Base-by-base conservation (phyloP, 1,284 basidiomycete species). In the Marasmius sp. region DNA sequence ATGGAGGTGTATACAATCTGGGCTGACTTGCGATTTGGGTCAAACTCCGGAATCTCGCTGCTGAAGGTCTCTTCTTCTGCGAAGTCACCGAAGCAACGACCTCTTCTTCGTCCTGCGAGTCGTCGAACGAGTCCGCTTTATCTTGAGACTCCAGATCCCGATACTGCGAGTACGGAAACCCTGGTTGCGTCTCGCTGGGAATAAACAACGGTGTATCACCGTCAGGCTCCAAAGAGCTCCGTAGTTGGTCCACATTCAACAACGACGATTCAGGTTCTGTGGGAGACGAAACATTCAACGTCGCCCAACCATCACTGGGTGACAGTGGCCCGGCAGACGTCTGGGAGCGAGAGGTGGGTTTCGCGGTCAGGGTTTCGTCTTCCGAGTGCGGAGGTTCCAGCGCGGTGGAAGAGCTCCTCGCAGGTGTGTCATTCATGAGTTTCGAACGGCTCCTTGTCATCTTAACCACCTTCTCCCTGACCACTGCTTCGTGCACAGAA, bases 1-100 rank as follows among this genome's bases (percentile, higher is more conserved):
- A 56, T 64, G 69, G 65, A 52, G 72, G 65, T 64, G 77, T 65
- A 71, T 81, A 81, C 61, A 82, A 68, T 51, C 65, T 54, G 33
- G 68, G 66, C 66, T 81, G 78, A 67, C 78, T 79, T 20, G 82
- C 77, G 58, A 91, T 76, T 52, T 85, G 81, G 8, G 84, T 82
- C 48, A 91, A 72, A 27, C 79, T 70, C 10, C 82, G 83, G 69
- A 78, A 84, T 56, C 67, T 68, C 22, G 69, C 56, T 7, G 22
- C 49, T 38, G 70, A 66, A 48, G 66, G 70, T 65, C 11, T 52
- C 50, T 47, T 68, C 55, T 48, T 62, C 45, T 66, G 70, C 48
- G 65, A 60, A 18, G 72, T 69, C 18, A 68, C 62, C 47, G 70
- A 69, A 20, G 69, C 61, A 45, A 63, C 67, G 6, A 74, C 74